These are phyloP conservation scores for Lasiodiplodia sp. DNA, from an alignment of 2,329 filamentous ascomycete genomes.

Conservation along the genomic window DNA sequence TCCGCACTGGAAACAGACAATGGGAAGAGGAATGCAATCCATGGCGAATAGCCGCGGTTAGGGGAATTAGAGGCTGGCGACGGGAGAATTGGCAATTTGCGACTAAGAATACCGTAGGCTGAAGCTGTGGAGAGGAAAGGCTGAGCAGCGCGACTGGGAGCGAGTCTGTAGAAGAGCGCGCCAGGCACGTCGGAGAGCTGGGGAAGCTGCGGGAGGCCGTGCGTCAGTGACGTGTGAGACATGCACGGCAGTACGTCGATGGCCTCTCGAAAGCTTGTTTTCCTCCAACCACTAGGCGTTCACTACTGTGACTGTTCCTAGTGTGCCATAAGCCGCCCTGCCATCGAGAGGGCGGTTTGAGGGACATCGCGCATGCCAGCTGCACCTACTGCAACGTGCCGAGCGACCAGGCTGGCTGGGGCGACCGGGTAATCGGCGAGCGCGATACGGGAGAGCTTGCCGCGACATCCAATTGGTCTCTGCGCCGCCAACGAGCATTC, in stretches of 20 bases:
- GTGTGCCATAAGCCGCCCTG: not conserved
- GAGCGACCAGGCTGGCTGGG: not conserved
- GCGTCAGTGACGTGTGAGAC: slow-evolving; percentile 25
- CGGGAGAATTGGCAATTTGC: slow-evolving; percentile 4
- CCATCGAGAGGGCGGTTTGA: not conserved
- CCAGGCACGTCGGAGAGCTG: slow-evolving; percentile 17
- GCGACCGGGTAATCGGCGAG: not conserved
- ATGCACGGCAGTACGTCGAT: not conserved
- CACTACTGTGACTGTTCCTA: slow-evolving; percentile 3
- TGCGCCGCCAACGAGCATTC: not conserved
- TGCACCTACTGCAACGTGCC: not conserved
- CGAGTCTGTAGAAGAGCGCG: not conserved
- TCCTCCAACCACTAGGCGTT: not conserved
- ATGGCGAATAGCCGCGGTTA: slow-evolving; percentile 32
- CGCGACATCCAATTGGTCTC: slow-evolving; percentile 6
- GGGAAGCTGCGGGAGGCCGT: slow-evolving; percentile 24
- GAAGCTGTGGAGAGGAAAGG: not conserved
- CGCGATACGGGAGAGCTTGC: not conserved
- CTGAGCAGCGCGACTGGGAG: not conserved
- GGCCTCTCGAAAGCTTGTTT: slow-evolving; percentile 17
- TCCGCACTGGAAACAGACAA: slow-evolving; percentile 63
- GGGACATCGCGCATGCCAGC: not conserved
- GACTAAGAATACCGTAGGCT: not conserved
- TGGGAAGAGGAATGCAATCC: slow-evolving; percentile 57
- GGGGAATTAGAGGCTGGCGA: not conserved